These are phyloP conservation scores for Colletotrichum plurivorum DNA, from an alignment of 2,329 filamentous ascomycete genomes.

Conservation along the genomic window DNA sequence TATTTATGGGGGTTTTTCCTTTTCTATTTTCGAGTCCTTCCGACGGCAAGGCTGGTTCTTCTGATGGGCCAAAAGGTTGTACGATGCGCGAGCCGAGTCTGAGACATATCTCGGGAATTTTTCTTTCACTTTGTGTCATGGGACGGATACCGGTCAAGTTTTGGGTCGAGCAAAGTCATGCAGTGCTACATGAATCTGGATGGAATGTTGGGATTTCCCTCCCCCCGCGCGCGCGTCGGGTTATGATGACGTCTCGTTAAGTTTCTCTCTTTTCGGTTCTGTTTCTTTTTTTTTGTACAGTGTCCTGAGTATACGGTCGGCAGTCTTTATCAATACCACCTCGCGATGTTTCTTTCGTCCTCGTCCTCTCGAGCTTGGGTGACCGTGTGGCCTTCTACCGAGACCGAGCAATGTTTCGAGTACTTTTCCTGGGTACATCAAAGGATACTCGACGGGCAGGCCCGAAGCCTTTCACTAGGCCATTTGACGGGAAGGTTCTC, in stretches of 20 bases:
- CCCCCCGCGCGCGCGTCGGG: neutral
- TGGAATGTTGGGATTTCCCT: slow-evolving; percentile 9
- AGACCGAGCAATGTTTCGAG: no score
- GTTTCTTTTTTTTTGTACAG: neutral
- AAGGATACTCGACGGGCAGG: no score
- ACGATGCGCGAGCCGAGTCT: slow-evolving; percentile 17
- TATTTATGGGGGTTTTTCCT: slow-evolving; percentile 19
- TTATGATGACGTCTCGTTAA: neutral
- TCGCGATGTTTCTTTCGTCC: neutral
- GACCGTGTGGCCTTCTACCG: neutral
- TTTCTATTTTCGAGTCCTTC: neutral
- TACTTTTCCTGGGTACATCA: no score
- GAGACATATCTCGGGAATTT: slow-evolving; percentile 28
- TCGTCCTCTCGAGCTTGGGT: neutral
- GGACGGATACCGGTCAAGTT: slow-evolving; percentile 18
- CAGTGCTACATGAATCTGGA: slow-evolving; percentile 20
- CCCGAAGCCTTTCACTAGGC: no score
- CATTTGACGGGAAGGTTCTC: no score
- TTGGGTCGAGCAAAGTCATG: slow-evolving; percentile 1
- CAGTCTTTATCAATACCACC: slow-evolving; percentile 17
- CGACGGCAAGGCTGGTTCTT: slow-evolving; percentile 8
- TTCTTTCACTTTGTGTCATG: slow-evolving; percentile 21
- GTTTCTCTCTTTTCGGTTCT: neutral
- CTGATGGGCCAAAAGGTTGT: slow-evolving; percentile 27
- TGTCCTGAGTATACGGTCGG: slow-evolving; percentile 15